Percentiles rank a stretch among this genome's conserved stretches.
phyloP scores from a whole-genome alignment of 768 basidiomycete genomes.

The Rickenella mellea region DNA sequence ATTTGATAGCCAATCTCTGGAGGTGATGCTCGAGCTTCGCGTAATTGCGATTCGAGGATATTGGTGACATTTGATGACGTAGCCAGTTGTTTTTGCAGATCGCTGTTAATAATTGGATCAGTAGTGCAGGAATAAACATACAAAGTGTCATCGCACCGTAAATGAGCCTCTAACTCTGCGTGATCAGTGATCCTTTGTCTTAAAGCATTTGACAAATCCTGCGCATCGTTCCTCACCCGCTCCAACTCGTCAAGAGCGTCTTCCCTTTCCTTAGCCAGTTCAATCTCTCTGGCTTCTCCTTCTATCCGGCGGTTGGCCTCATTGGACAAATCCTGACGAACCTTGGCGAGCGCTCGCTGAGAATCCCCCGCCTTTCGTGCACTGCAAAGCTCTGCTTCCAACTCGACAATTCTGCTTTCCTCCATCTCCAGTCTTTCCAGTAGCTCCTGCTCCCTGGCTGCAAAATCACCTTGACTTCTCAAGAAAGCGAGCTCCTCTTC shows the following conservation, averaged over 20 bases:
- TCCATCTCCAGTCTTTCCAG: slow-evolving; percentile 65
- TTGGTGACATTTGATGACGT: too few relatives aligned
- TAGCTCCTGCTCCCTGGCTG: slow-evolving; percentile 49
- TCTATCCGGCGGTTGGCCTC: slow-evolving; percentile 31
- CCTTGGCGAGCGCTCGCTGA: slow-evolving; percentile 28
- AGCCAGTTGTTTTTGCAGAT: too few relatives aligned
- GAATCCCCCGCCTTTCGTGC: slow-evolving; percentile 27
- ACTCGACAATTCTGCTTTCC: slow-evolving; percentile 49
- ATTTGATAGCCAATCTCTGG: too few relatives aligned
- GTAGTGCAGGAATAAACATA: too few relatives aligned
- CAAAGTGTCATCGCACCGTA: slow-evolving; percentile 6
- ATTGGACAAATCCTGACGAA: slow-evolving; percentile 3
- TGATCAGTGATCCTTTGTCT: slow-evolving; percentile 16
- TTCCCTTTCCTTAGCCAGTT: slow-evolving; percentile 48
- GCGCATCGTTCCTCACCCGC: slow-evolving; percentile 19
- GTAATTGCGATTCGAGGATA: too few relatives aligned
- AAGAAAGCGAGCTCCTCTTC: slow-evolving; percentile 49
- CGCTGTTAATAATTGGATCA: too few relatives aligned
- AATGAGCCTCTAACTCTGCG: slow-evolving; percentile 14
- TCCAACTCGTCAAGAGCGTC: slow-evolving; percentile 31
- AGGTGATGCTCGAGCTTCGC: slow-evolving; percentile 2
- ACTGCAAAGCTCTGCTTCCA: slow-evolving; percentile 41
- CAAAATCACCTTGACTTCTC: slow-evolving; percentile 27
- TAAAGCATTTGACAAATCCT: slow-evolving; percentile 17
- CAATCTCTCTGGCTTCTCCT: slow-evolving; percentile 32